Conservation (phyloP, 352 stramenopile species). For the Phytophthora capsici region DNA sequence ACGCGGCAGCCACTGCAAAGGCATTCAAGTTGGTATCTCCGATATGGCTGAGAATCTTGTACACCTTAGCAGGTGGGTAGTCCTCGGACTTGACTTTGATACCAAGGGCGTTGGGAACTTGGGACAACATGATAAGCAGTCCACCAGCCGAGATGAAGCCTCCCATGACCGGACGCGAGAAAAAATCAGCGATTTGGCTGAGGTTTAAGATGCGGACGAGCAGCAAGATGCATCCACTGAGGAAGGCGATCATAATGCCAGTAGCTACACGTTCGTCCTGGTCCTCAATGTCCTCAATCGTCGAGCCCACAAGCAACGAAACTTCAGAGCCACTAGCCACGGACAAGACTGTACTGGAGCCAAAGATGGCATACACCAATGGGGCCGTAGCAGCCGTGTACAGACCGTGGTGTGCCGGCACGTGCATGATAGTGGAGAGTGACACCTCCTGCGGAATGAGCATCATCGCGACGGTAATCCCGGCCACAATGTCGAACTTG, state of each 20-base stretch:
- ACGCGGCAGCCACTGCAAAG: slow-evolving; percentile 12
- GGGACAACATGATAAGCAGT: slow-evolving; percentile 25
- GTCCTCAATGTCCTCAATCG: slow-evolving; percentile 21
- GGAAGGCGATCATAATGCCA: slow-evolving; percentile 22
- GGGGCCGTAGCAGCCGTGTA: slow-evolving; percentile 22
- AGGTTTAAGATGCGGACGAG: slow-evolving; percentile 17
- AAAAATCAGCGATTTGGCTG: slow-evolving; percentile 29
- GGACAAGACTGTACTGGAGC: slow-evolving; percentile 24
- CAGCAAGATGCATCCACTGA: slow-evolving; percentile 21
- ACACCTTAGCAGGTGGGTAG: slow-evolving; percentile 20
- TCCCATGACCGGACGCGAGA: slow-evolving; percentile 25
- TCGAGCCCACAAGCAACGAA: slow-evolving; percentile 19
- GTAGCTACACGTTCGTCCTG: slow-evolving; percentile 17
- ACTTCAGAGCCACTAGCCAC: slow-evolving; percentile 25
- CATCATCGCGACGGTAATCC: slow-evolving; percentile 24
- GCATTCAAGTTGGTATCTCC: slow-evolving; percentile 22
- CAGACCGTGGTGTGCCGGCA: slow-evolving; percentile 20
- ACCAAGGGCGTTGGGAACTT: slow-evolving; percentile 23
- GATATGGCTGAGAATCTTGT: slow-evolving; percentile 15
- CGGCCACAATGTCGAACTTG: slow-evolving; percentile 27
- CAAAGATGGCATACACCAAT: slow-evolving; percentile 25
- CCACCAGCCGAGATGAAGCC: slow-evolving; percentile 27
- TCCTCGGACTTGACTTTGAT: slow-evolving; percentile 24
- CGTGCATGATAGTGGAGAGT: slow-evolving; percentile 21
- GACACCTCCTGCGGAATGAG: slow-evolving; percentile 23